Conservation (phyloP, 2,329 filamentous ascomycete species). For the Xylaria sp. region DNA sequence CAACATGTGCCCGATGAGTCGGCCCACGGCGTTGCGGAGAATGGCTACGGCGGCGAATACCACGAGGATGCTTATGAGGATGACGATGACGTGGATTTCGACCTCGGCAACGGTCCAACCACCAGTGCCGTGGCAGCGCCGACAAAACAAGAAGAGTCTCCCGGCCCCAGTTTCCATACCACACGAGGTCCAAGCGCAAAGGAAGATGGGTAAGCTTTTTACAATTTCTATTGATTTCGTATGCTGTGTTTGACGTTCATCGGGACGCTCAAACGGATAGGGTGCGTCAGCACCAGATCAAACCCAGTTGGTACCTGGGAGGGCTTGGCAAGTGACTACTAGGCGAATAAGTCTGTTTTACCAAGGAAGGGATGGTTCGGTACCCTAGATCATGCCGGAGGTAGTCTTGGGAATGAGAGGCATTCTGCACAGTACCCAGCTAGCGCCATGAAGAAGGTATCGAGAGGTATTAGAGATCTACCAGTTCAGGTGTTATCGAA, state of each 20-base stretch:
- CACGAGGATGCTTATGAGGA: conserved; percentile 62
- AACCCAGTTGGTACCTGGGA: conserved; percentile 31
- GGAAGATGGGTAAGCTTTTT: conserved; percentile 85
- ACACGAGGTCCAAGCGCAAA: conserved; percentile 76
- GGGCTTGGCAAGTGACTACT: conserved; percentile 29
- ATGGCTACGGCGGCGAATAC: conserved; percentile 55
- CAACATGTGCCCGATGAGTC: conserved; percentile 50
- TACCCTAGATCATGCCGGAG: conserved; percentile 37
- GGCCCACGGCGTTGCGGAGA: conserved; percentile 46
- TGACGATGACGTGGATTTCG: conserved; percentile 69
- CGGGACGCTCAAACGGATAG: conserved; percentile 9
- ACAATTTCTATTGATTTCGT: conserved; percentile 34
- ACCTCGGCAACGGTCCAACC: conserved; percentile 60
- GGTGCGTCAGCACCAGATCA: conserved; percentile 24
- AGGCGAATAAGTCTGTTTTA: conserved; percentile 35
- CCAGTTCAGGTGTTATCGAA: conserved; percentile 45
- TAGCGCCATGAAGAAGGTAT: conserved; percentile 40
- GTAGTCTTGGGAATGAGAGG: conserved; percentile 43
- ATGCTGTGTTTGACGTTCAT: conserved; percentile 33
- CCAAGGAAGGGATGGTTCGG: conserved; percentile 41
- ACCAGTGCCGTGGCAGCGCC: conserved; percentile 44
- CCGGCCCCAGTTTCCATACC: conserved; percentile 48
- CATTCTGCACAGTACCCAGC: conserved; percentile 43
- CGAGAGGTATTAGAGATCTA: conserved; percentile 41
- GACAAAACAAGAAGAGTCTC: conserved; percentile 50